phyloP scores from a whole-genome alignment of 257 asterid species.

The Lycium barbarum region DNA sequence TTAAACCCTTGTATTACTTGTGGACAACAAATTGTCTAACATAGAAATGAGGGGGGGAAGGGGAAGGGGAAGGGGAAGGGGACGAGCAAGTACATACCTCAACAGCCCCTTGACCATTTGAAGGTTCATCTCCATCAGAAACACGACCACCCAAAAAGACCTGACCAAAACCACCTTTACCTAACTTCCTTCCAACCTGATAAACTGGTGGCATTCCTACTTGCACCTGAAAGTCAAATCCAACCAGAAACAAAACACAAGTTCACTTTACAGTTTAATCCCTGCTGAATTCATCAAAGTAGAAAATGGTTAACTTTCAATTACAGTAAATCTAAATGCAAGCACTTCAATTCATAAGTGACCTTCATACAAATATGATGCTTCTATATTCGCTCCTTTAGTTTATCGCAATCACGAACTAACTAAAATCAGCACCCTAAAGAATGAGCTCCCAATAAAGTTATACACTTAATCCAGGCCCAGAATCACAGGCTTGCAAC shows the following conservation, averaged over 20 bases:
- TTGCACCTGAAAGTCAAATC: slow-evolving; percentile 45
- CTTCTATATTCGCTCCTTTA: background rate
- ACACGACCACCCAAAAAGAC: slow-evolving; percentile 54
- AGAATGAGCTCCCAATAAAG: slow-evolving; percentile 19
- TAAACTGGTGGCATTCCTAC: slow-evolving; percentile 54
- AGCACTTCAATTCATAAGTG: slow-evolving; percentile 23
- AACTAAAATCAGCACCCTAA: background rate
- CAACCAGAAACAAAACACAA: slow-evolving; percentile 15
- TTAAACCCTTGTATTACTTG: background rate
- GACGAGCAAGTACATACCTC: slow-evolving; percentile 38
- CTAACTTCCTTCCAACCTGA: slow-evolving; percentile 52
- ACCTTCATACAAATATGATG: slow-evolving; percentile 1
- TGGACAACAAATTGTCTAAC: slow-evolving; percentile 11
- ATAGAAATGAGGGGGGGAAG: background rate
- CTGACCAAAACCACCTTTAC: slow-evolving; percentile 64
- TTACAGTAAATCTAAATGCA: slow-evolving; percentile 16
- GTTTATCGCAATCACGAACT: slow-evolving; percentile 22
- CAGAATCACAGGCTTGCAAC: background rate
- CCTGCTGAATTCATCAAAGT: slow-evolving; percentile 8
- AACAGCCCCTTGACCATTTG: slow-evolving; percentile 42
- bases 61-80: background rate
- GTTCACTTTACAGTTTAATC: slow-evolving; percentile 2
- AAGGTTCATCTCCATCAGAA: slow-evolving; percentile 39
- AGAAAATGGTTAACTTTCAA: background rate
- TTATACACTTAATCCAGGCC: background rate